These are phyloP conservation scores for Bigelowiella natans DNA, from an alignment of 78 protist genomes.

Conservation along the genomic window DNA sequence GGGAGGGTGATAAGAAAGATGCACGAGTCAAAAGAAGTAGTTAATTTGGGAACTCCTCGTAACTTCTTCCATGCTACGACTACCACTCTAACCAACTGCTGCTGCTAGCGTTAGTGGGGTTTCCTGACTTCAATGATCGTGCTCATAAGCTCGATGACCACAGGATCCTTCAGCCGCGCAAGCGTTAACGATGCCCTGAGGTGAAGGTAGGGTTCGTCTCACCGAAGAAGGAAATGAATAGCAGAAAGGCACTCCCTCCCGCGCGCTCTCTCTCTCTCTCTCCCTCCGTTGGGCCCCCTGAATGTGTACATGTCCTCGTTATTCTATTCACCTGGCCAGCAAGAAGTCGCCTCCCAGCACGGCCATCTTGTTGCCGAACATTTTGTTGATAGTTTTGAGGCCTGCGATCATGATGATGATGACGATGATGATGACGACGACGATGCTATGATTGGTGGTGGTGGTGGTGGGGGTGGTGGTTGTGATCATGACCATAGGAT, in stretches of 20 bases:
- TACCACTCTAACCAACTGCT: too few relatives aligned
- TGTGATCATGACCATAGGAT: too few relatives aligned
- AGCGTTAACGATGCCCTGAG: background rate
- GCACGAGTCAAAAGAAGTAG: too few relatives aligned
- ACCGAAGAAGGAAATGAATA: background rate
- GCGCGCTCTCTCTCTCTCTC: background rate
- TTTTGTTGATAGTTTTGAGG: constrained; percentile 1
- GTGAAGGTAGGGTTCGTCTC: too few relatives aligned
- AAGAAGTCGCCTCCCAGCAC: constrained; percentile 67
- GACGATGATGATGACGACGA: too few relatives aligned
- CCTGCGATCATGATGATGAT: too few relatives aligned
- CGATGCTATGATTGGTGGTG: too few relatives aligned
- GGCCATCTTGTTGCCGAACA: constrained; percentile 46
- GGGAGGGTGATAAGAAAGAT: too few relatives aligned
- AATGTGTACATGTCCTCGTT: background rate
- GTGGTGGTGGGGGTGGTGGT: too few relatives aligned
- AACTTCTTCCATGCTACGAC: too few relatives aligned
- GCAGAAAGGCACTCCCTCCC: background rate
- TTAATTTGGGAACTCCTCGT: too few relatives aligned
- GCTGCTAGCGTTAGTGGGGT: too few relatives aligned
- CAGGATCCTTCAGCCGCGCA: background rate
- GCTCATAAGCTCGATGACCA: background rate
- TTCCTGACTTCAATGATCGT: background rate
- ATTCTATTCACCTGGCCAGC: constrained; percentile 31
- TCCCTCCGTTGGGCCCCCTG: background rate